phyloP scores from a whole-genome alignment of 805 yeast genomes.

The Ogataea saltuana region DNA sequence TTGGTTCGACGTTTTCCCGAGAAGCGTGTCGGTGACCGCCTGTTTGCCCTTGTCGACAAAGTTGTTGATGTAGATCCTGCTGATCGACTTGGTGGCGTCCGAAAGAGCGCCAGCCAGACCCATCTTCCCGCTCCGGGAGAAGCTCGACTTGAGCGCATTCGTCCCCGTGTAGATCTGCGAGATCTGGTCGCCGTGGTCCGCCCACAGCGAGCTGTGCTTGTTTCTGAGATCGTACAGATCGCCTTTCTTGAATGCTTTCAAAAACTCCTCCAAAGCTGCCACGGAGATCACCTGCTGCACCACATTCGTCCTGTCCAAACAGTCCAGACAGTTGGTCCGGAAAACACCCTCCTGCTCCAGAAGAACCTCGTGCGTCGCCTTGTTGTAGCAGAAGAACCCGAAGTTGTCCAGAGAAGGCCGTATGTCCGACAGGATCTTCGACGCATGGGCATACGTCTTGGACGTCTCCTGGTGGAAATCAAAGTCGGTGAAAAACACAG shows the following conservation, averaged over 20 bases:
- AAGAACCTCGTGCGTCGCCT: conserved; percentile 49
- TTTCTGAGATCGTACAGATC: conserved; percentile 51
- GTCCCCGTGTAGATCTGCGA: conserved; percentile 97
- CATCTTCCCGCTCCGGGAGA: conserved; percentile 94
- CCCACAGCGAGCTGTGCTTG: conserved; percentile 92
- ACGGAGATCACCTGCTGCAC: conserved; percentile 81
- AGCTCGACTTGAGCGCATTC: conserved; percentile 92
- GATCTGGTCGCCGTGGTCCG: conserved; percentile 96
- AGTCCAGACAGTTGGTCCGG: conserved; percentile 91
- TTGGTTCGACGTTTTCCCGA: conserved; percentile 80
- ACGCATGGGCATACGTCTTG: conserved; percentile 83
- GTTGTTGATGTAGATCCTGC: conserved; percentile 92
- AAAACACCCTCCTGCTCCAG: conserved; percentile 89
- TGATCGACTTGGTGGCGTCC: conserved; percentile 94
- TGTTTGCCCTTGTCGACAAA: conserved; percentile 92
- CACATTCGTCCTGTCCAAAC: conserved; percentile 91
- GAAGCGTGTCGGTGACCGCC: conserved; percentile 78
- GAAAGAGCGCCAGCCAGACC: conserved; percentile 95
- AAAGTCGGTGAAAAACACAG: conserved; percentile 70
- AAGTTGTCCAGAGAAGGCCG: conserved; percentile 69
- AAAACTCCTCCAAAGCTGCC: conserved; percentile 60
- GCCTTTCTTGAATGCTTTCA: conserved; percentile 38
- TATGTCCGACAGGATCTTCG: conserved; percentile 62
- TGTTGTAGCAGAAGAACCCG: conserved; percentile 81
- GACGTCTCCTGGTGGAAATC: conserved; percentile 94